Conservation (phyloP, 2,329 filamentous ascomycete genomes). For the Knufia fluminis region DNA sequence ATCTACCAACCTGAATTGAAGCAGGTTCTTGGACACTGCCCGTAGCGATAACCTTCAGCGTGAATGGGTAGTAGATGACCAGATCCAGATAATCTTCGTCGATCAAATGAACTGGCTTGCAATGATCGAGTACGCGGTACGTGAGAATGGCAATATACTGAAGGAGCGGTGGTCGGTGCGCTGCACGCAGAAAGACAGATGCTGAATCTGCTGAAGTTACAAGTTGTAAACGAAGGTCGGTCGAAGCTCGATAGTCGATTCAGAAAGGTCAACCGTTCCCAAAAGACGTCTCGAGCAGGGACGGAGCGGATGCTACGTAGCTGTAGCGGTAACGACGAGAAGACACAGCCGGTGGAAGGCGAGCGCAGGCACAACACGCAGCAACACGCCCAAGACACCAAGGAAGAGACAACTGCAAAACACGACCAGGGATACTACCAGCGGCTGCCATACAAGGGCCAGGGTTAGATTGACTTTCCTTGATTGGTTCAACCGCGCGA, state of each 20-base stretch:
- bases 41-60: not conserved
- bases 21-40: not conserved
- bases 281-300: not conserved
- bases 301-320: not conserved
- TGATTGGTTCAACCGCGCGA: not conserved
- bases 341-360: not conserved
- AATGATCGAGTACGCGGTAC: not conserved
- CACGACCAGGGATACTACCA: too few species aligned
- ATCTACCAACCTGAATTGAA: not conserved
- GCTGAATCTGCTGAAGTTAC: not conserved
- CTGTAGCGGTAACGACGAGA: not conserved
- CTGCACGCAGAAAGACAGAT: not conserved
- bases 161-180: slow-evolving; percentile 3
- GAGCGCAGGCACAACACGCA: not conserved
- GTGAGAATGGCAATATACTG: not conserved
- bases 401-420: not conserved
- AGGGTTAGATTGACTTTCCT: not conserved
- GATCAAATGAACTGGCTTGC: not conserved
- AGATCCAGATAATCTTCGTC: not conserved
- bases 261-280: not conserved
- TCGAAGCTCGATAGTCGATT: not conserved
- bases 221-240: slow-evolving; percentile 2
- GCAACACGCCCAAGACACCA: not conserved
- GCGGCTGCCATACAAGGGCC: too few species aligned
- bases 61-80: not conserved